Evolutionary conservation across 768 basidiomycete genomes (phyloP).

Genomic region (Cystofilobasidium capitatum): DNA sequence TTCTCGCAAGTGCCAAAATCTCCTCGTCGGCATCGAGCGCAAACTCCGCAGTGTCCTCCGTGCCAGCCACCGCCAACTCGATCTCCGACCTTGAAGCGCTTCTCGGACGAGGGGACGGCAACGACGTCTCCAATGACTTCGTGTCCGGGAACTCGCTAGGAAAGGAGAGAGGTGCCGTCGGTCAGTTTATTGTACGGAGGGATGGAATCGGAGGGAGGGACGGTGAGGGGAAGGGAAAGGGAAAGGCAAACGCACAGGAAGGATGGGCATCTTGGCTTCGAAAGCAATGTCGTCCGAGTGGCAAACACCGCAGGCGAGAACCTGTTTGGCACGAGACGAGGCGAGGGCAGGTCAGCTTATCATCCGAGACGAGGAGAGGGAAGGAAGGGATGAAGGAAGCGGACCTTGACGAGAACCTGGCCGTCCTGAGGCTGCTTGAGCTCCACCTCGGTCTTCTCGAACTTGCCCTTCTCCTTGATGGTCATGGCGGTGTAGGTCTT

Average conservation of each 20-base stretch:
- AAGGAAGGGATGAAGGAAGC: not conserved
- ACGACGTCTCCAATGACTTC: conserved; percentile 31
- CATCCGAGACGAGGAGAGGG: not conserved
- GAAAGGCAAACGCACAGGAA: no score
- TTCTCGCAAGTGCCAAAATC: conserved; percentile 31
- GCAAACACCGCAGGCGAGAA: conserved; percentile 17
- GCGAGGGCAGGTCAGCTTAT: not conserved
- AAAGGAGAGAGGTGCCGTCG: not conserved
- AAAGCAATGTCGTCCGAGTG: conserved; percentile 21
- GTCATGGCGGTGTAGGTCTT: conserved; percentile 28
- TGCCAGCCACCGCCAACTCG: conserved; percentile 31
- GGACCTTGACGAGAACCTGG: conserved; percentile 27
- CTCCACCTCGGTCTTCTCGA: conserved; percentile 24
- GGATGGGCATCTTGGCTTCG: conserved; percentile 13
- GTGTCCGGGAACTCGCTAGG: conserved; percentile 22
- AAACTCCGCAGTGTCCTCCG: conserved; percentile 18
- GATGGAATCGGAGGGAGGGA: not conserved
- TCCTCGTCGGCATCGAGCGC: conserved; percentile 21
- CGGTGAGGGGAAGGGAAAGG: conserved; percentile 6
- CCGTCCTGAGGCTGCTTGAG: conserved; percentile 28
- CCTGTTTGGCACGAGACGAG: not conserved
- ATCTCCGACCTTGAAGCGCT: conserved; percentile 32
- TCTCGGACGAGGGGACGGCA: conserved; percentile 27
- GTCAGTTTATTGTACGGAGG: conserved; percentile 3
- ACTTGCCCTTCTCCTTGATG: conserved; percentile 10